These are phyloP conservation scores for Podila verticillata DNA, from an alignment of 192 early-diverging fungal genomes.

Conservation along the genomic window DNA sequence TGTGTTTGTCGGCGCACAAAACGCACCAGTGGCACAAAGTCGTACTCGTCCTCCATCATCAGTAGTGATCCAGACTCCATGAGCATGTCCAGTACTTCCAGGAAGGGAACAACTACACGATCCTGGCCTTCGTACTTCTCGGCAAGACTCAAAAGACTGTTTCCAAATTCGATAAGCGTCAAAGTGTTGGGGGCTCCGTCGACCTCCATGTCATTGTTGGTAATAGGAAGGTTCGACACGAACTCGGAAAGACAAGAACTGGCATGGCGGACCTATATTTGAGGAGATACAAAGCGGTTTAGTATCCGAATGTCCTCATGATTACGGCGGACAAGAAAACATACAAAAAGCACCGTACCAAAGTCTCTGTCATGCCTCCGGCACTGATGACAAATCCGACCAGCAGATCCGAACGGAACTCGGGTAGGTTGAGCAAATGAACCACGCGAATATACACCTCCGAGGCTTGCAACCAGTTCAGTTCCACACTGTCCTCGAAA, in stretches of 20 bases:
- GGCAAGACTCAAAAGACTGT: slow-evolving; percentile 56
- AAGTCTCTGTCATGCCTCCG: slow-evolving; percentile 81
- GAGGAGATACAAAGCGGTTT: neutral
- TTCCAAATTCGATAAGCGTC: slow-evolving; percentile 55
- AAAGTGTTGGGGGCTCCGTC: slow-evolving; percentile 13
- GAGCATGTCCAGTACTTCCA: slow-evolving; percentile 75
- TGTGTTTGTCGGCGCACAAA: slow-evolving; percentile 35
- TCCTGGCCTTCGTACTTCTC: slow-evolving; percentile 60
- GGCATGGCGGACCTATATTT: slow-evolving; percentile 68
- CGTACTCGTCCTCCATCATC: slow-evolving; percentile 39
- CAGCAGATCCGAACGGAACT: slow-evolving; percentile 68
- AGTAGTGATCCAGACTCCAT: slow-evolving; percentile 61
- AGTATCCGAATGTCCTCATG: neutral
- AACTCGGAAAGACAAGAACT: slow-evolving; percentile 72
- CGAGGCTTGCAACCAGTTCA: slow-evolving; percentile 71
- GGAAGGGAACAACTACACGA: slow-evolving; percentile 71
- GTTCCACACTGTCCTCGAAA: slow-evolving; percentile 24
- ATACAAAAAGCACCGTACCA: slow-evolving; percentile 58
- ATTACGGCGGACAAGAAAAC: neutral
- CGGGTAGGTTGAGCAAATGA: slow-evolving; percentile 58
- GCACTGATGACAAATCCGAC: slow-evolving; percentile 78
- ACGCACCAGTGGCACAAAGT: slow-evolving; percentile 31
- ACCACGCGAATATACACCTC: slow-evolving; percentile 74
- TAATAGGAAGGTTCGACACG: slow-evolving; percentile 54
- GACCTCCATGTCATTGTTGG: slow-evolving; percentile 10